Percentiles rank a stretch among this genome's conserved stretches.
phyloP scores from a whole-genome alignment of 1,139 yeast species.

The Geotrichum fermentans region DNA sequence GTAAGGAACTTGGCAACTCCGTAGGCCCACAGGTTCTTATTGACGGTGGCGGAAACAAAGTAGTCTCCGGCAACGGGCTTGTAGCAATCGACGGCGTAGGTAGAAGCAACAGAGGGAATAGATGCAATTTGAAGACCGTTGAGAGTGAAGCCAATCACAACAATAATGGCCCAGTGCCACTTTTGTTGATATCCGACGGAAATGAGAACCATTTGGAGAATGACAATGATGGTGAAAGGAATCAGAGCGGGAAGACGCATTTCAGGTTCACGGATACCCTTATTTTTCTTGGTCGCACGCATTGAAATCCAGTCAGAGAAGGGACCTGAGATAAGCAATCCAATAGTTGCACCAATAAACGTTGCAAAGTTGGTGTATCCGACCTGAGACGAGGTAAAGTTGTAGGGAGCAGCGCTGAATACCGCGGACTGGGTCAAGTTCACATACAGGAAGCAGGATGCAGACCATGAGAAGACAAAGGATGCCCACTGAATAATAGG shows the following conservation, averaged over 20 bases:
- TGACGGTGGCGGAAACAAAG: slow-evolving; percentile 41
- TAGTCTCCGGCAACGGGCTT: slow-evolving; percentile 50
- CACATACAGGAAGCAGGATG: slow-evolving; percentile 50
- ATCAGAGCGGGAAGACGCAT: slow-evolving; percentile 64
- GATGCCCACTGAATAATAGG: slow-evolving; percentile 63
- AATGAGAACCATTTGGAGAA: slow-evolving; percentile 66
- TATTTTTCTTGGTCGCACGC: slow-evolving; percentile 61
- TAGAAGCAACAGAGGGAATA: slow-evolving; percentile 49
- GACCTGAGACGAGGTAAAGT: slow-evolving; percentile 63
- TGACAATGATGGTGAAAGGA: slow-evolving; percentile 60
- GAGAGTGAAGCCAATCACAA: slow-evolving; percentile 34
- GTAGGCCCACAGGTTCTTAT: slow-evolving; percentile 42
- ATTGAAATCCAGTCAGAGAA: slow-evolving; percentile 56
- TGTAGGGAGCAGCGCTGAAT: slow-evolving; percentile 52
- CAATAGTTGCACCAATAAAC: slow-evolving; percentile 65
- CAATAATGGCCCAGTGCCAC: slow-evolving; percentile 51
- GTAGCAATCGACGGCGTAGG: slow-evolving; percentile 53
- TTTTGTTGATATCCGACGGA: slow-evolving; percentile 68
- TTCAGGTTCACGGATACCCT: slow-evolving; percentile 72
- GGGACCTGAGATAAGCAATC: slow-evolving; percentile 55
- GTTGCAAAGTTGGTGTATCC: slow-evolving; percentile 77
- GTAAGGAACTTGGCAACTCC: slow-evolving; percentile 48
- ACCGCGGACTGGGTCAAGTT: slow-evolving; percentile 56
- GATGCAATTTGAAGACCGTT: slow-evolving; percentile 27
- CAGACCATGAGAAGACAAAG: slow-evolving; percentile 55